Conservation (phyloP, 225 moss, liverwort and hornwort genomes). For the Sphagnum contortum region DNA sequence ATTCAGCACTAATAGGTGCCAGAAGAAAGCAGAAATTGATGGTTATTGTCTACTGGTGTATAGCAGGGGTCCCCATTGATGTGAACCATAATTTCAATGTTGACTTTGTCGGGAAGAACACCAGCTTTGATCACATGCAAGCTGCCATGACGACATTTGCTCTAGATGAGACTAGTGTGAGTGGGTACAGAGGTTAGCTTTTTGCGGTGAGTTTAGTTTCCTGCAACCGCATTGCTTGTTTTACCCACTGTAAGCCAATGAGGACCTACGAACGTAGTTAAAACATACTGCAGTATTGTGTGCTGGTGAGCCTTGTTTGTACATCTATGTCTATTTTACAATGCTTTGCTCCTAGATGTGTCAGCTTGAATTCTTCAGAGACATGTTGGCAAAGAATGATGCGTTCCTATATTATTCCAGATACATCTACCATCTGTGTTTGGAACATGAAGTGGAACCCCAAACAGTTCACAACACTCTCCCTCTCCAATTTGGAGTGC, state of each 20-base stretch:
- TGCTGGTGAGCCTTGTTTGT: background rate
- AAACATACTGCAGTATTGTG: no score
- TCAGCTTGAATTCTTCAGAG: no score
- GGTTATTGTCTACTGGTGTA: no score
- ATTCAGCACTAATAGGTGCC: no score
- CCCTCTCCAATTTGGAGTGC: conserved; percentile 52
- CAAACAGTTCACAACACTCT: conserved; percentile 50
- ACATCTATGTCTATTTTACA: background rate
- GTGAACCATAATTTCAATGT: conserved; percentile 59
- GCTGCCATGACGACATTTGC: conserved; percentile 58
- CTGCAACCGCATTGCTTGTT: no score
- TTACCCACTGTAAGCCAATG: no score
- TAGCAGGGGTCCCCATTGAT: conserved; percentile 49
- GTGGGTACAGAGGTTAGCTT: conserved; percentile 16
- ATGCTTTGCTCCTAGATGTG: no score
- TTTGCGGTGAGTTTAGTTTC: no score
- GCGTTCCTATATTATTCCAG: conserved; percentile 5
- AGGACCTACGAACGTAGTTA: no score
- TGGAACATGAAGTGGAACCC: conserved; percentile 47
- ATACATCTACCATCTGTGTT: conserved; percentile 49
- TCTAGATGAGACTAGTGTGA: conserved; percentile 55
- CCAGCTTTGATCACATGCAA: conserved; percentile 60
- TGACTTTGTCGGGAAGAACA: conserved; percentile 57
- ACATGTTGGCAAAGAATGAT: no score
- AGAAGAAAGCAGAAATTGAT: no score